Conservation (phyloP, 163 green algal genomes). For the Prototheca wickerhamii region DNA sequence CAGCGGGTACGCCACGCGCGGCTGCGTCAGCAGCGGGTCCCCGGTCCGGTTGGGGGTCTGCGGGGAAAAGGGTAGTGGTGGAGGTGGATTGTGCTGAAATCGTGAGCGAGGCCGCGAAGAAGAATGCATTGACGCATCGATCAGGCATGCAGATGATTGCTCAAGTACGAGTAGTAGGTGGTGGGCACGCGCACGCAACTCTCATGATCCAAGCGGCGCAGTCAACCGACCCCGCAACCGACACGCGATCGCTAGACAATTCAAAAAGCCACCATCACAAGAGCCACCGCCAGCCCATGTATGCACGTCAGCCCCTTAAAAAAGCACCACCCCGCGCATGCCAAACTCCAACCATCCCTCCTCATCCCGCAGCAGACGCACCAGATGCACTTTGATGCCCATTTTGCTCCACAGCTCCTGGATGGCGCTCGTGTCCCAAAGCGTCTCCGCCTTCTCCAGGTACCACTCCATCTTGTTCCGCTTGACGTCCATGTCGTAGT, state of each 20-base stretch:
- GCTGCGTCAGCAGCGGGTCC: slow-evolving; percentile 49
- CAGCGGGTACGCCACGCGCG: slow-evolving; percentile 38
- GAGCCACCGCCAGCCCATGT: too few relatives aligned
- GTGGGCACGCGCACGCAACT: too few relatives aligned
- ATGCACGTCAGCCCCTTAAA: too few relatives aligned
- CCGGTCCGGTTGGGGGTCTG: slow-evolving; percentile 36
- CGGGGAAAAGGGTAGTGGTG: slow-evolving; percentile 2
- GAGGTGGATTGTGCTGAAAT: background rate
- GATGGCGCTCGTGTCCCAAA: slow-evolving; percentile 47
- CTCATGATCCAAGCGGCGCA: too few relatives aligned
- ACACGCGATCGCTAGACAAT: too few relatives aligned
- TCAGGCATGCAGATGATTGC: too few relatives aligned
- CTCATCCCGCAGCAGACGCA: background rate
- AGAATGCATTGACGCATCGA: slow-evolving; percentile 22
- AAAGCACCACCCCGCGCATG: too few relatives aligned
- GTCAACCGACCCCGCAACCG: too few relatives aligned
- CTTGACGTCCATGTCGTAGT: slow-evolving; percentile 48
- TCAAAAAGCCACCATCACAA: too few relatives aligned
- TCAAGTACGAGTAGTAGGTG: too few relatives aligned
- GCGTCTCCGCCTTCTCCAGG: slow-evolving; percentile 21
- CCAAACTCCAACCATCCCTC: slow-evolving; percentile 10
- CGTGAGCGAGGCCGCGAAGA: background rate
- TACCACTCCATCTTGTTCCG: slow-evolving; percentile 59
- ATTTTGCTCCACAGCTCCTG: slow-evolving; percentile 18
- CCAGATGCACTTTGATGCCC: slow-evolving; percentile 31